Base-by-base conservation (phyloP, 345 rosid genomes). In the Bruguiera parviflora region DNA sequence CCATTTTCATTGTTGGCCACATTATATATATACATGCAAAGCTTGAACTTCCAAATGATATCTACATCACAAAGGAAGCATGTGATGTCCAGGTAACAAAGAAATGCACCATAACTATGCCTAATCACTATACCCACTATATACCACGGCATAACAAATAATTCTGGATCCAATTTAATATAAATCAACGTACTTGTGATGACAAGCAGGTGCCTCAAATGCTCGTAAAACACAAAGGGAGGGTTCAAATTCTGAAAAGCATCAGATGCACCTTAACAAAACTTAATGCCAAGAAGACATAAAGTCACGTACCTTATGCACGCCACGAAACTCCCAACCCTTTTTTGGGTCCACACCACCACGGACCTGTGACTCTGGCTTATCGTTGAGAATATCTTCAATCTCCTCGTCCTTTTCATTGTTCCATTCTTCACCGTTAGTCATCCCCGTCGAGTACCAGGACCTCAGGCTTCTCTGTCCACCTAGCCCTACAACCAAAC, bases 321-420 rank as follows among this genome's bases (percentile, higher is more conserved):
- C 99, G 66, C 99, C 99, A 49, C 98, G 97, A 65, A 76, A 90
- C 21, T 81, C 86, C 98, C 98, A 95, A 58, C 99, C 99, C 75
- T 79, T 92, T 72, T 75, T 79, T 13, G 98, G 99, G 82, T 89
- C 89, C 64, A 95, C 99, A 22, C 94, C 99, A 22, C 94, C 89
- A n/a, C 88, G 99, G 67, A 87, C 89, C 61, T 72, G 75, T 55
- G 82, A 73, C 78, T 85, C 96, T 35, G 80, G 83, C 82, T 78
- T 94, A 8, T 73, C 73, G 4, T 77, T 70, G 19, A 76, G 60
- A 77, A 58, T 37, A 47, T 77, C 87, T 58, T 79, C 89, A 65
- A 79, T 67, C 9, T 79, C 88, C 52, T 78, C 81, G 43, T 78
- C 82, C 3, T 53, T 24, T 15, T 73, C 85, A 53, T 22, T 58